Evolutionary conservation across 2,329 filamentous ascomycete genomes (phyloP), one percentile per base, ranked within the genome.

Genomic region (Aureobasidium sp.): DNA sequence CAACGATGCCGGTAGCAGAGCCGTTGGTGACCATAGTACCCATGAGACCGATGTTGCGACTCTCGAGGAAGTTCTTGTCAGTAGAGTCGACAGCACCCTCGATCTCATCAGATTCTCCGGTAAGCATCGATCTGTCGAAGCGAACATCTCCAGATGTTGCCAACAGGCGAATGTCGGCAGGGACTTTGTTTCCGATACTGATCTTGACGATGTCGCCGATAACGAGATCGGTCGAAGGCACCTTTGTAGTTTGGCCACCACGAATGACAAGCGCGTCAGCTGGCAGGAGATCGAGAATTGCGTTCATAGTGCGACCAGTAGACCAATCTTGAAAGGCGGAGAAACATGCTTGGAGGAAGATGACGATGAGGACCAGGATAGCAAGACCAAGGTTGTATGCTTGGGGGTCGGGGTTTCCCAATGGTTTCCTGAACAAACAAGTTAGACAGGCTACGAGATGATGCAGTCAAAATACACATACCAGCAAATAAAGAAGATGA

Each of bases 401-500:
- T 2, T 76, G 76, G 0, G 78, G 78, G 27, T 66, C 27, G 0
- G 78, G 78, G 45, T 75, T 68, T 65, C 77, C 77, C 51, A 80
- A 70, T n/a, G 78, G 78, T 20, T 69, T 65, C 53, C 53, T 57
- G n/a, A 5, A 42, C 11, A 1, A 27, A 7, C 22, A 14, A 31
- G 37, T 56, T 17, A 56, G 52, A 17, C 34, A 34, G 15, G 22
- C 5, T 15, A 3, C 20, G 1, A 4, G 8, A 9, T 15, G 17
- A 41, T 3, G 9, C 7, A 4, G 20, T 11, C 15, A 1, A 9
- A 3, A 57, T 11, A 25, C n/a, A 57, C 53, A 36, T 57, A 57
- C 78, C 78, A 80, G 68, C 77, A 79, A 64, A 80, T 67, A 66
- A 80, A 80, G 72, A 80, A 79, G 67, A 80, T 71, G 64, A 80